Evolutionary conservation across 306 rosid species (phyloP).

Genomic region (Boehmeria nivea): DNA sequence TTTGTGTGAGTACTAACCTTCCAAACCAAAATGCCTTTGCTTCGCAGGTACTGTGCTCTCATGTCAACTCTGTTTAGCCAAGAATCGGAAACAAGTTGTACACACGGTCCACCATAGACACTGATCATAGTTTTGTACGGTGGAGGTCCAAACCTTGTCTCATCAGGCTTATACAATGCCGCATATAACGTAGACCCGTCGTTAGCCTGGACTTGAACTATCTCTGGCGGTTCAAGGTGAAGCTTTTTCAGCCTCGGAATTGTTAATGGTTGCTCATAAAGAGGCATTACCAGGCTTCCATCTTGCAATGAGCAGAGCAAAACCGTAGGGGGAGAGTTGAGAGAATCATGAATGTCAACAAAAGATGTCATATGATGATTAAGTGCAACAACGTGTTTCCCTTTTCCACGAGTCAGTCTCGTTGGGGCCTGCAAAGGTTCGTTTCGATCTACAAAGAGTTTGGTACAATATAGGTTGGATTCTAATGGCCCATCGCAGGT

Average conservation of each 20-base stretch:
- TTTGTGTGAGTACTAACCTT: constrained; percentile 64
- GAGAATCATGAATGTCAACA: constrained; percentile 75
- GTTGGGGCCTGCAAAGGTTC: constrained; percentile 56
- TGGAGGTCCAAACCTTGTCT: constrained; percentile 77
- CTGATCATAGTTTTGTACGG: constrained; percentile 88
- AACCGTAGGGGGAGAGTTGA: constrained; percentile 72
- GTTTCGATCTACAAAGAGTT: constrained; percentile 51
- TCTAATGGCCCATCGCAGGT: constrained; percentile 85
- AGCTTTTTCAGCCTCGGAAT: constrained; percentile 58
- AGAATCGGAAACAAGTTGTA: constrained; percentile 76
- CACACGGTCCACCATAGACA: constrained; percentile 91
- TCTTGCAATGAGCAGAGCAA: constrained; percentile 74
- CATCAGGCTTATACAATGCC: constrained; percentile 76
- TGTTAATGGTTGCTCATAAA: constrained; percentile 55
- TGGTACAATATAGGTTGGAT: constrained; percentile 65
- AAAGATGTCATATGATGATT: constrained; percentile 79
- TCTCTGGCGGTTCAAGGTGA: constrained; percentile 80
- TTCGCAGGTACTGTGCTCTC: constrained; percentile 84
- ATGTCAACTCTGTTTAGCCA: constrained; percentile 83
- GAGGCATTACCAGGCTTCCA: constrained; percentile 62
- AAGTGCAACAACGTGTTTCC: constrained; percentile 76
- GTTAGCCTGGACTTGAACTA: constrained; percentile 48
- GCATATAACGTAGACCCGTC: constrained; percentile 72
- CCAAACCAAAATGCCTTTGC: constrained; percentile 86
- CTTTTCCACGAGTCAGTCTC: constrained; percentile 70